Evolutionary conservation across 257 asterid genomes (phyloP).

Genomic region (Verbena officinalis): DNA sequence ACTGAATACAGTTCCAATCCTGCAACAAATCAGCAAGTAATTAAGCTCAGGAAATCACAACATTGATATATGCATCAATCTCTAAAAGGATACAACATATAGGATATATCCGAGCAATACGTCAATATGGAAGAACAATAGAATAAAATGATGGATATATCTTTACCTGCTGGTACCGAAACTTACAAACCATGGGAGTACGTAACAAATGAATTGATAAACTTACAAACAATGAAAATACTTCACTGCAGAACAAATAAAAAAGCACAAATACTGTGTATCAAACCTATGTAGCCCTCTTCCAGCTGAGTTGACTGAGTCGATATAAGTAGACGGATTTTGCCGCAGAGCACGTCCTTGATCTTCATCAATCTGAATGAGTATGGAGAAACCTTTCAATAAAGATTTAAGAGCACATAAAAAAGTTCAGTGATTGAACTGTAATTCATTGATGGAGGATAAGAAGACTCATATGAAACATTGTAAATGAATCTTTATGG

Average conservation of each 20-base stretch:
- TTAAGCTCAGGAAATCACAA: constrained; percentile 19
- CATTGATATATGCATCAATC: constrained; percentile 13
- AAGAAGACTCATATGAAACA: neutral
- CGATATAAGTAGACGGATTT: constrained; percentile 56
- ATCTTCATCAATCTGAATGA: constrained; percentile 68
- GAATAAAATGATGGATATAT: neutral
- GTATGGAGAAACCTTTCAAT: constrained; percentile 27
- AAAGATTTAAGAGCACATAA: constrained; percentile 13
- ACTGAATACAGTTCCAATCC: constrained; percentile 76
- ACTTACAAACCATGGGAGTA: neutral
- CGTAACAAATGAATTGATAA: constrained; percentile 12
- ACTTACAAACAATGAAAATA: constrained; percentile 6
- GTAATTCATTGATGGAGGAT: constrained; percentile 13
- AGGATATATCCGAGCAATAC: neutral
- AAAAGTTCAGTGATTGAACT: constrained; percentile 21
- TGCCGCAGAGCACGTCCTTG: constrained; percentile 51
- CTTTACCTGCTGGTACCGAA: constrained; percentile 8
- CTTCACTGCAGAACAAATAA: neutral
- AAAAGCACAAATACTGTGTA: constrained; percentile 32
- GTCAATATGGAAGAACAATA: constrained; percentile 23
- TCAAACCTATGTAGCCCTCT: constrained; percentile 81
- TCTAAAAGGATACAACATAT: neutral
- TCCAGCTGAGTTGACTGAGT: constrained; percentile 57
- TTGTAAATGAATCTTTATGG: neutral
- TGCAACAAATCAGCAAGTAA: constrained; percentile 42